These are phyloP conservation scores for Linnemannia elongata DNA, from an alignment of 192 early-diverging fungal species.

Conservation along the genomic window DNA sequence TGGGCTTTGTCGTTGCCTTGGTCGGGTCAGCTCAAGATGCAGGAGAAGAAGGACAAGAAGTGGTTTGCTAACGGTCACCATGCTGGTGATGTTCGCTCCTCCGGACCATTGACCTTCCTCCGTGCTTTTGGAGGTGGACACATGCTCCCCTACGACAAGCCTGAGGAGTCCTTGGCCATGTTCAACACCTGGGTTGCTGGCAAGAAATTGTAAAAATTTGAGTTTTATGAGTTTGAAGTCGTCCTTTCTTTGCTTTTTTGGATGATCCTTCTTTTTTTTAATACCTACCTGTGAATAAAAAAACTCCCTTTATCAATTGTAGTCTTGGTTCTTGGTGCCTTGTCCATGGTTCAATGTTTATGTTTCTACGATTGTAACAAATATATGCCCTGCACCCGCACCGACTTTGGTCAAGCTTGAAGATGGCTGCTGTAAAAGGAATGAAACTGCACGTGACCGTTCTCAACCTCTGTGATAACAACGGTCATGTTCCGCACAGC, in stretches of 20 bases:
- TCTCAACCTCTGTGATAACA: too few relatives aligned
- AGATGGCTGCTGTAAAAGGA: too few relatives aligned
- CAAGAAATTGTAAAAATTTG: slow-evolving; percentile 36
- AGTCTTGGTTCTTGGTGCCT: too few relatives aligned
- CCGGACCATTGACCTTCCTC: slow-evolving; percentile 86
- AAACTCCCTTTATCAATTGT: too few relatives aligned
- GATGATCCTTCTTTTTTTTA: not conserved
- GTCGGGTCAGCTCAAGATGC: slow-evolving; percentile 81
- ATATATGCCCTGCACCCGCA: too few relatives aligned
- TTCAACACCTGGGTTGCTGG: slow-evolving; percentile 86
- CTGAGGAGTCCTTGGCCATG: slow-evolving; percentile 84
- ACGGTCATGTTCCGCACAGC: too few relatives aligned
- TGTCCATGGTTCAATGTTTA: too few relatives aligned
- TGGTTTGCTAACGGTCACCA: slow-evolving; percentile 78
- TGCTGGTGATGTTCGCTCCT: slow-evolving; percentile 77
- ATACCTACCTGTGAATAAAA: too few relatives aligned
- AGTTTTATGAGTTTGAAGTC: not conserved
- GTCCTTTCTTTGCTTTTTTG: not conserved
- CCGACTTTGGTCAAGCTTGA: too few relatives aligned
- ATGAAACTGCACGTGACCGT: too few relatives aligned
- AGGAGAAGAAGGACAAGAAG: slow-evolving; percentile 71
- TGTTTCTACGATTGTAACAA: too few relatives aligned
- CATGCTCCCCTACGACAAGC: slow-evolving; percentile 96
- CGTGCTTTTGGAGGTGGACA: slow-evolving; percentile 90
- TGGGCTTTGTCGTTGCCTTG: slow-evolving; percentile 91